phyloP scores from a whole-genome alignment of 2,329 filamentous ascomycete genomes.

The Pseudogymnoascus sp. region DNA sequence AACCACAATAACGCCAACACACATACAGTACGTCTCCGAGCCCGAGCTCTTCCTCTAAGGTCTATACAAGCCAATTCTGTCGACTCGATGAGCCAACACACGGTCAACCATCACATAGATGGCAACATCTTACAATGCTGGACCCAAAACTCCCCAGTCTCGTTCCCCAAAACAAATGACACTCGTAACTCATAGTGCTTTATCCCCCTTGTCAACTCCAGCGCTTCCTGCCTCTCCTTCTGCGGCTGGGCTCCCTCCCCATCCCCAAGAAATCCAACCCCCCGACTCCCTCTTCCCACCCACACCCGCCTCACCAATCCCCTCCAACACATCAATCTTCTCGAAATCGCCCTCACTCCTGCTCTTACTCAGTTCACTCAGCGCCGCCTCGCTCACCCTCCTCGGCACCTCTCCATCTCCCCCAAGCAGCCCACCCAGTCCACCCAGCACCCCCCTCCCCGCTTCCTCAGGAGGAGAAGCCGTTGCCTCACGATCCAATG shows the following conservation, averaged over 20 bases:
- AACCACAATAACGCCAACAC: slow-evolving; percentile 4
- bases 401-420: slow-evolving; percentile 25
- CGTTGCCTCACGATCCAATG: slow-evolving; percentile 70
- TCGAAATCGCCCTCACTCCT: slow-evolving; percentile 83
- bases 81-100: slow-evolving; percentile 7
- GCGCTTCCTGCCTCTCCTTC: slow-evolving; percentile 3
- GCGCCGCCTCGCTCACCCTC: slow-evolving; percentile 19
- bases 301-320: slow-evolving; percentile 25
- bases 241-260: slow-evolving; percentile 25
- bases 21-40: background rate
- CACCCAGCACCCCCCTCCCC: slow-evolving; percentile 17
- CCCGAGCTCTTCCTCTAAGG: slow-evolving; percentile 16
- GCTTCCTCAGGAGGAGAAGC: slow-evolving; percentile 27
- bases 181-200: background rate
- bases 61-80: slow-evolving; percentile 8
- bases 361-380: slow-evolving; percentile 63
- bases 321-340: slow-evolving; percentile 57
- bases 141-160: background rate
- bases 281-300: slow-evolving; percentile 25
- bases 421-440: slow-evolving; percentile 22
- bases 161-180: slow-evolving; percentile 3
- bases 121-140: background rate
- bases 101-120: slow-evolving; percentile 13
- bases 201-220: background rate
- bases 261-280: slow-evolving; percentile 43